Percentiles rank a stretch among this genome's conserved stretches.
Evolutionary conservation across 768 basidiomycete genomes (phyloP).

Genomic region (Mrakia hoshinonis): DNA sequence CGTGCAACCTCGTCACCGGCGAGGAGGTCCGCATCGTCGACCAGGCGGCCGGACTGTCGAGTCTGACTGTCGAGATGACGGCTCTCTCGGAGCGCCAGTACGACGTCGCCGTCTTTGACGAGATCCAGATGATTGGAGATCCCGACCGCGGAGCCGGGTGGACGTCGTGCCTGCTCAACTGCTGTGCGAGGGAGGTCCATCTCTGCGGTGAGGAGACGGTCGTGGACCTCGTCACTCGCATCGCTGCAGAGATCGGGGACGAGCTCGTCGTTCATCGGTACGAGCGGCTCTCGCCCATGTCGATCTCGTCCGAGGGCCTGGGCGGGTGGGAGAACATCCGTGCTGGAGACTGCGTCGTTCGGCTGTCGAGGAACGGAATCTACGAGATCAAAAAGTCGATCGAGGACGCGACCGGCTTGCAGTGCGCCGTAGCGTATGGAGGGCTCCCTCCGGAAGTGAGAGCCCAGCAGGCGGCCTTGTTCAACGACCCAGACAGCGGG

Average conservation of each 20-base stretch:
- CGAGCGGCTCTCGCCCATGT: slow-evolving; percentile 76
- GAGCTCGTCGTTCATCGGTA: slow-evolving; percentile 72
- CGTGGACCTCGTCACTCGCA: slow-evolving; percentile 61
- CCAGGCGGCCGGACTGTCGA: slow-evolving; percentile 51
- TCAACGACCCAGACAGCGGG: slow-evolving; percentile 74
- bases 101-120: slow-evolving; percentile 79
- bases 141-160: slow-evolving; percentile 67
- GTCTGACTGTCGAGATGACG: slow-evolving; percentile 93
- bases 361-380: slow-evolving; percentile 68
- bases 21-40: slow-evolving; percentile 73
- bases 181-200: slow-evolving; percentile 72
- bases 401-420: slow-evolving; percentile 61
- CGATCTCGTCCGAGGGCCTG: slow-evolving; percentile 57
- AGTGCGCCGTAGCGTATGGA: slow-evolving; percentile 89
- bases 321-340: slow-evolving; percentile 55
- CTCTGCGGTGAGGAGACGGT: slow-evolving; percentile 92
- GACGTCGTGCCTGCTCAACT: slow-evolving; percentile 69
- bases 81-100: slow-evolving; percentile 34
- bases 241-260: slow-evolving; percentile 73
- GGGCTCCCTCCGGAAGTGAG: slow-evolving; percentile 82
- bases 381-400: slow-evolving; percentile 66
- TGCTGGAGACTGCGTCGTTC: slow-evolving; percentile 83
- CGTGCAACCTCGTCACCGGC: slow-evolving; percentile 82
- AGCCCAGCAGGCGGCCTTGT: slow-evolving; percentile 81
- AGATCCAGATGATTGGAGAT: slow-evolving; percentile 92